These are phyloP conservation scores for Coelastrella sp. DNA, from an alignment of 139 green algal genomes.

Conservation along the genomic window DNA sequence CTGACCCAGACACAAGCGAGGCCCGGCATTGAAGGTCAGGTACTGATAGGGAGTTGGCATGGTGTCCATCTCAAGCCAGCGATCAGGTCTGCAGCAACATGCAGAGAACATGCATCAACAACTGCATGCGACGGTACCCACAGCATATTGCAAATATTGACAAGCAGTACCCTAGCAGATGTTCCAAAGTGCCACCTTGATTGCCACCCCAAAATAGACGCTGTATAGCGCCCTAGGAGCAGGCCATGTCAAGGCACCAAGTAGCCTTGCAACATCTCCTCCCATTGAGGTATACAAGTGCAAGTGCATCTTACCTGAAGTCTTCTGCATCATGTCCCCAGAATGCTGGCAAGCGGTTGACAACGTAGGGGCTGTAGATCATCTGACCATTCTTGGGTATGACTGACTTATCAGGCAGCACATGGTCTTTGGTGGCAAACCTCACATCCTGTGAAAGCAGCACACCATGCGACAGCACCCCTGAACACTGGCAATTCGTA, in stretches of 20 bases:
- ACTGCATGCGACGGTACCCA: no score
- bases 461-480: no score
- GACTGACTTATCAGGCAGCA: slow-evolving; percentile 29
- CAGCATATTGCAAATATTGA: no score
- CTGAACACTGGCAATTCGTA: no score
- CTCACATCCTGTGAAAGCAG: slow-evolving; percentile 26
- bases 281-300: no score
- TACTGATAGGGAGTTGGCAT: slow-evolving; percentile 39
- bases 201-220: no score
- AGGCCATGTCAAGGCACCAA: no score
- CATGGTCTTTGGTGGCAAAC: slow-evolving; percentile 6
- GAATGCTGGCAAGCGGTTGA: slow-evolving; percentile 35
- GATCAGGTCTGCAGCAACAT: slow-evolving; percentile 43
- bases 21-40: slow-evolving; percentile 40
- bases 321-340: slow-evolving; percentile 44
- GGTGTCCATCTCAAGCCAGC: slow-evolving; percentile 32
- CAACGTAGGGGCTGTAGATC: slow-evolving; percentile 35
- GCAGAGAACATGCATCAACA: no score
- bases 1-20: slow-evolving; percentile 43
- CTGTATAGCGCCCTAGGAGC: no score
- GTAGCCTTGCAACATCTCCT: no score
- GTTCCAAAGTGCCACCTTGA: no score
- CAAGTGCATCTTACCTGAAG: slow-evolving; percentile 25
- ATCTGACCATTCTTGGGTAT: slow-evolving; percentile 21
- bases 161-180: no score